Evolutionary conservation across 805 yeast genomes (phyloP).

Genomic region (Kregervanrija pseudodelftensis): DNA sequence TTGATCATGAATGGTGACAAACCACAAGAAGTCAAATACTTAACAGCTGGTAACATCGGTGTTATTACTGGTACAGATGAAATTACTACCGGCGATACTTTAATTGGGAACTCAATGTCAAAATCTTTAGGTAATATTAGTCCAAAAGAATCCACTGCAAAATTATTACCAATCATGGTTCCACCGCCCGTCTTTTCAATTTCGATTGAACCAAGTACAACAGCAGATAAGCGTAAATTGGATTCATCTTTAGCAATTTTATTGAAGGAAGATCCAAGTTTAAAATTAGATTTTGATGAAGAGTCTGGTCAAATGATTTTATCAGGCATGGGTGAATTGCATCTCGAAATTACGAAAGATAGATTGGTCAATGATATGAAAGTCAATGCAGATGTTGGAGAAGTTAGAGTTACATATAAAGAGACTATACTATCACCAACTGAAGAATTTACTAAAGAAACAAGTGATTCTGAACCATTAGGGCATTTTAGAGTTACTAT

Average conservation of each 20-base stretch:
- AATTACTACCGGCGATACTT: constrained; percentile 85
- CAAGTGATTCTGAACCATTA: constrained; percentile 11
- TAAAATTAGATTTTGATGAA: constrained; percentile 63
- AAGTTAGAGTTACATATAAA: constrained; percentile 83
- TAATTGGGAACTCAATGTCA: constrained; percentile 53
- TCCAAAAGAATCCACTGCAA: constrained; percentile 36
- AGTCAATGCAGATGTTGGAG: constrained; percentile 74
- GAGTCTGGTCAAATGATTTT: constrained; percentile 85
- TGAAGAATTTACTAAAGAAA: constrained; percentile 17
- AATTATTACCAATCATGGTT: constrained; percentile 65
- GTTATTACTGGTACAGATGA: constrained; percentile 73
- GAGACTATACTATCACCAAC: constrained; percentile 44
- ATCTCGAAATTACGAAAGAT: constrained; percentile 80
- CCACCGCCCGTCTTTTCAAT: constrained; percentile 95
- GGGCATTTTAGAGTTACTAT: constrained; percentile 16
- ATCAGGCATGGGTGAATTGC: constrained; percentile 97
- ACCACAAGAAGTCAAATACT: constrained; percentile 60
- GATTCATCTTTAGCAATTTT: constrained; percentile 60
- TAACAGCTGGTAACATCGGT: constrained; percentile 82
- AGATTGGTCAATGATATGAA: constrained; percentile 74
- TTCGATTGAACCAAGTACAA: constrained; percentile 72
- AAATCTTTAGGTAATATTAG: constrained; percentile 29
- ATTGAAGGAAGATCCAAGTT: constrained; percentile 86
- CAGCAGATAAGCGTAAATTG: constrained; percentile 73
- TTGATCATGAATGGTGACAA: constrained; percentile 83